Evolutionary conservation across 2,329 filamentous ascomycete species (phyloP), one percentile per base, ranked within the genome.

Genomic region (Neoascochyta sp.): DNA sequence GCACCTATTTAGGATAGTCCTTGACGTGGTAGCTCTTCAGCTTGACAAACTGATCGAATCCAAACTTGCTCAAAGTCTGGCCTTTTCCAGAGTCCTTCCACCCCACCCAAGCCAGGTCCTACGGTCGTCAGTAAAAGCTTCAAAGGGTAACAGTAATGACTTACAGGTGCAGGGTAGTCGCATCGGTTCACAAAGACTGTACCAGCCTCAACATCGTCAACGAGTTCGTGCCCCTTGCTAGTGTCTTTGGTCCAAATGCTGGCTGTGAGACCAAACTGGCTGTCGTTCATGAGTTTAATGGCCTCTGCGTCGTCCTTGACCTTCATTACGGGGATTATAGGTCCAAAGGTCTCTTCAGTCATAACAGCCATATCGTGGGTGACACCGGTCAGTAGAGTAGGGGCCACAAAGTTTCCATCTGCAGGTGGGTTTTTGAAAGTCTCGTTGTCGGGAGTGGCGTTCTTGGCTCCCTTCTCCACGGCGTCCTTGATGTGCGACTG

Each of bases 81-180:
- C 90, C 90, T 64, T 86, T 89, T 44, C 90, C 90, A 39, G 88
- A 95, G 62, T 95, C 88, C 71, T 96, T 96, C 88, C 88, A 95
- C 8, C 90, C 90, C 3, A 89, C 92, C 87, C 87, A 94, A n/a
- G 88, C 87, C 47, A 94, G 76, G 63, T 94, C 87, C 85, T 90
- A 50, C 20, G 5, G 9, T 12, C 20, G 36, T 56, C 22, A 56
- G 40, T 19, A 25, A 24, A 12, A 8, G 14, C 9, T 11, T 11
- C 3, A 16, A n/a, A 8, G 7, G n/a, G 10, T 20, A 18, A 6
- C 3, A 10, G 6, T 5, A 23, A n/a, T 17, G 16, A 77, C 84
- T 72, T 77, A 90, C 88, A 41, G 90, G 87, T 60, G 83, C 87
- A 26, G 90, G 90, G 63, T 79, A 96, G 63, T 96, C 90, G 56